A percentile compares a stretch with the other conserved stretches of the same genome.
These are phyloP conservation scores for Phycomyces nitens DNA, from an alignment of 192 early-diverging fungal genomes.

Conservation along the genomic window DNA sequence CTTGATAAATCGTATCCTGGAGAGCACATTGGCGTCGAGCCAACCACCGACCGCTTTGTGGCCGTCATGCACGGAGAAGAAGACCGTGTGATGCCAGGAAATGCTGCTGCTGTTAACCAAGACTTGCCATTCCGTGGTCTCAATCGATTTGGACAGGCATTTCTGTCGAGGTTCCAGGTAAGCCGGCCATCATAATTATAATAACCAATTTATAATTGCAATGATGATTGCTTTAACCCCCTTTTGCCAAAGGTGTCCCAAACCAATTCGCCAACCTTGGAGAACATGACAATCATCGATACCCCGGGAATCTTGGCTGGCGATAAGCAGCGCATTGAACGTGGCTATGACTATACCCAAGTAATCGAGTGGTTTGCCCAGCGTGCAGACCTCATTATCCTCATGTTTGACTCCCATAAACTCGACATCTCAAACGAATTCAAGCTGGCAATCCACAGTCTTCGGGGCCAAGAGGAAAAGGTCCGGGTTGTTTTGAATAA, in stretches of 20 bases:
- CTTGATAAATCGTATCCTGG: slow-evolving; percentile 75
- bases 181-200: too few relatives aligned
- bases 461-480: slow-evolving; percentile 80
- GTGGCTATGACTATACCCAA: slow-evolving; percentile 73
- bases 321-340: slow-evolving; percentile 72
- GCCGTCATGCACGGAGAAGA: slow-evolving; percentile 73
- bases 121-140: slow-evolving; percentile 74
- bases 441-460: slow-evolving; percentile 64
- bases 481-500: slow-evolving; percentile 81
- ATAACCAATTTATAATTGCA: too few relatives aligned
- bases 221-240: too few relatives aligned
- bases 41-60: slow-evolving; percentile 78
- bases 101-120: slow-evolving; percentile 73
- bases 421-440: slow-evolving; percentile 86
- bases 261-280: slow-evolving; percentile 65
- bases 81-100: slow-evolving; percentile 77
- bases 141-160: slow-evolving; percentile 72
- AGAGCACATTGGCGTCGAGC: slow-evolving; percentile 77
- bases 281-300: slow-evolving; percentile 79
- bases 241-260: slow-evolving; percentile 73
- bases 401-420: slow-evolving; percentile 84
- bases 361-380: slow-evolving; percentile 85
- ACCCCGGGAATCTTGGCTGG: slow-evolving; percentile 82
- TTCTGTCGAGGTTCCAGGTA: slow-evolving; percentile 75
- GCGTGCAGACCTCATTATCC: slow-evolving; percentile 73